These are phyloP conservation scores for Penicillium sp. DNA, from an alignment of 2,329 filamentous ascomycete genomes.

Conservation along the genomic window DNA sequence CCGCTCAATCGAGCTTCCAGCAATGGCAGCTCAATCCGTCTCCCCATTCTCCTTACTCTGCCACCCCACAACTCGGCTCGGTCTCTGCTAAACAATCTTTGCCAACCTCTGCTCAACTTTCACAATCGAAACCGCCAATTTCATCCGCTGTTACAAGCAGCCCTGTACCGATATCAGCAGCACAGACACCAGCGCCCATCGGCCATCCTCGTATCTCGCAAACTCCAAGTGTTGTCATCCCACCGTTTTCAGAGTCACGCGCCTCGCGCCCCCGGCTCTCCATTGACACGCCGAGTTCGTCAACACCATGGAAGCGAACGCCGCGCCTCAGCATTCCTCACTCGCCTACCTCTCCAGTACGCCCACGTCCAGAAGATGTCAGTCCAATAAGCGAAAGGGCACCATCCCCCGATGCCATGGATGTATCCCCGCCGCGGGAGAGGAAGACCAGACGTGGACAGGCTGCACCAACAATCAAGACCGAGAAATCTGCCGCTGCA, in stretches of 20 bases:
- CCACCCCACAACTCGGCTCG: slow-evolving; percentile 17
- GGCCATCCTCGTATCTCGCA: slow-evolving; percentile 23
- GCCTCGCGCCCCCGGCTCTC: slow-evolving; percentile 34
- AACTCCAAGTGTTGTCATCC: slow-evolving; percentile 30
- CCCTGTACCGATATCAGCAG: slow-evolving; percentile 21
- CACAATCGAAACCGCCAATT: slow-evolving; percentile 17
- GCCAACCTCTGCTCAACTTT: slow-evolving; percentile 18
- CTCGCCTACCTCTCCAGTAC: slow-evolving; percentile 40
- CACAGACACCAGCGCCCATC: slow-evolving; percentile 27
- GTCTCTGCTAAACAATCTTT: slow-evolving; percentile 19
- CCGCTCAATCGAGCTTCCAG: slow-evolving; percentile 35
- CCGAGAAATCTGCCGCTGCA: slow-evolving; percentile 25
- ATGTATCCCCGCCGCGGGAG: slow-evolving; percentile 26
- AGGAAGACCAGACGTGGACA: slow-evolving; percentile 25
- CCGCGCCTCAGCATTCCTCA: slow-evolving; percentile 35
- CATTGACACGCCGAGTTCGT: slow-evolving; percentile 40
- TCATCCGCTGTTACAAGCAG: slow-evolving; percentile 28
- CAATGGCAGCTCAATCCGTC: slow-evolving; percentile 38
- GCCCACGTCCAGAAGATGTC: slow-evolving; percentile 44
- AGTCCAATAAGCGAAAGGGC: slow-evolving; percentile 47
- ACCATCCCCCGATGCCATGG: slow-evolving; percentile 36
- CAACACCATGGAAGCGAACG: slow-evolving; percentile 46
- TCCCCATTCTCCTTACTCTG: slow-evolving; percentile 31
- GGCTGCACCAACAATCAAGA: slow-evolving; percentile 21
- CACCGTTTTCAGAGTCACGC: slow-evolving; percentile 26